Base-by-base conservation (phyloP, 2,329 filamentous ascomycete genomes). In the Exserohilum rostratum region DNA sequence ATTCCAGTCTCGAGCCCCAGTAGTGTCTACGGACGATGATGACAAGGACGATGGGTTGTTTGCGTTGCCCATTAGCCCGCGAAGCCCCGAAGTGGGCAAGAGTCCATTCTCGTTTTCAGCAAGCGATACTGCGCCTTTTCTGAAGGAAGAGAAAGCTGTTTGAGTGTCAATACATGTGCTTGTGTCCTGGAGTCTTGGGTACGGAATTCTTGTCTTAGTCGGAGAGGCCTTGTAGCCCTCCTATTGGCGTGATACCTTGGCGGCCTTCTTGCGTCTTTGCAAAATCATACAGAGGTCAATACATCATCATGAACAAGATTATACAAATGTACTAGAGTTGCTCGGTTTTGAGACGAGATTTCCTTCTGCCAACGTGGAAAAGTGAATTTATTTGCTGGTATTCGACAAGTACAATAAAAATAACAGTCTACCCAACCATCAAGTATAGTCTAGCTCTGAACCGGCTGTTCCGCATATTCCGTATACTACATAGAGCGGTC, bases 61-160 rank as follows among this genome's bases (percentile, higher is more conserved):
- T 70, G 92, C 91, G 0, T 83, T 96, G 47, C 91, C 91, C 1
- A 86, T 96, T 77, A 93, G 90, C 67, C 92, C 92, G 1, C 82
- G 92, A 46, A 93, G 90, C 66, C 92, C 92, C 0, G 91, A 96
- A 64, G 91, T 95, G 81, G 86, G 87, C 48, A 90, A 87, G 65
- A 93, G 90, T 69, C 92, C 91, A 0, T 97, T 96, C 69, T 85
- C 83, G 3, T 85, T 87, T 70, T 70, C 65, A 5, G 66, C 62
- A 9, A 69, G 61, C 39, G 73, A 76, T 17, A 73, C 71, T 17
- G 61, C 66, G 1, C 73, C 70, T 56, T 71, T 69, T 50, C 37
- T 68, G 46, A 65, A 72, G 43, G 68, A 64, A 29, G 68, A 69
- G 49, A 62, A 66, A 52, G 61, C 66, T 33, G 64, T 62, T 27